Evolutionary conservation across 2,329 filamentous ascomycete genomes (phyloP), one percentile per base, ranked within the genome.

Genomic region (Trichoderma cornu-damae): DNA sequence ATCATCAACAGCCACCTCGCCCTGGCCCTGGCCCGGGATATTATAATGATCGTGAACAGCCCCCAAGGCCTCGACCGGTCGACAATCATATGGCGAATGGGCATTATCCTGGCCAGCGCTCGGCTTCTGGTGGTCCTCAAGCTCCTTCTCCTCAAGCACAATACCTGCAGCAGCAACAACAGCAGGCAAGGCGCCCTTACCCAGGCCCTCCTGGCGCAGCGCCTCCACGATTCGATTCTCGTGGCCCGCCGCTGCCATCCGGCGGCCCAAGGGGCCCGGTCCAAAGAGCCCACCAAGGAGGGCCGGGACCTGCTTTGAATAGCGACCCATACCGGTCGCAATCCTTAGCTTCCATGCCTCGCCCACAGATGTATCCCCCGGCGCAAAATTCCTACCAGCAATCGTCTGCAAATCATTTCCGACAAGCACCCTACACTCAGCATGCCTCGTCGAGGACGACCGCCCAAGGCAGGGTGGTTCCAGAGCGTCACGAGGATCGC

Each of bases 291-390:
- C 84, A 88, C 66, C 82, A 84, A 60, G 80, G 81, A 65, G 80
- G 82, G 18, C 79, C 85, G 8, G 77, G 73, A 12, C 85, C 89
- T 48, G 89, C 90, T 43, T 73, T 95, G 73, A 94, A 94, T 69
- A 86, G 84, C 34, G 93, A 97, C 72, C 79, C 87, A 5, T 95
- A 91, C 74, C 85, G 94, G 59, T 95, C 94, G n/a, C 90, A 96
- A 66, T 97, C 93, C 32, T 85, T 99, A 68, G 93, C 90, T 35
- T 86, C 85, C 61, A 81, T 82, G 62, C 81, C 87, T 52, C 84
- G 90, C 61, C 90, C 88, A 34, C 84, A 84, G 60, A 83, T 87
- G 72, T 89, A 90, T 68, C 81, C 85, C 56, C 81, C 80, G 48
- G 81, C 83, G 14, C 78, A 83, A 11, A 82, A 75, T 66, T 78